phyloP scores from a whole-genome alignment of 148 eudicot species.

The Chenopodium formosanum region DNA sequence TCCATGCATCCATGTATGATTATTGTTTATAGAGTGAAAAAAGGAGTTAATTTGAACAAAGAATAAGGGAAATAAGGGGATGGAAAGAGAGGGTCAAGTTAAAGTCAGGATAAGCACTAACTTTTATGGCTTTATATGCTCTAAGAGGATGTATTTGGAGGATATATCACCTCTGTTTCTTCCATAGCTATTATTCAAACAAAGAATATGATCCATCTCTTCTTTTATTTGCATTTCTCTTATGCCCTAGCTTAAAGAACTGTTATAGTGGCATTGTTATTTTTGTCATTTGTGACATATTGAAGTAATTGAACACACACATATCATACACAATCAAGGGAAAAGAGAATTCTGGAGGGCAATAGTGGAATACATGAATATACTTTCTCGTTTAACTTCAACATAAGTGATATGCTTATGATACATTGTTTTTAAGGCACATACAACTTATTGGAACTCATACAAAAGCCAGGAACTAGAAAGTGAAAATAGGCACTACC shows the following conservation, averaged over 20 bases:
- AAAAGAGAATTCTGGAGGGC: neutral
- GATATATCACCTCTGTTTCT: neutral
- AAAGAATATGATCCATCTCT: neutral
- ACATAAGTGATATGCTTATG: conserved; percentile 16
- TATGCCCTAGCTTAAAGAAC: neutral
- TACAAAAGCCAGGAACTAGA: conserved; percentile 18
- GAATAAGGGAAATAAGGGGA: neutral
- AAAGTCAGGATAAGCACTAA: neutral
- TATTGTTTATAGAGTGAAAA: neutral
- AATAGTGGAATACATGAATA: neutral
- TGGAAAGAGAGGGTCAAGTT: neutral
- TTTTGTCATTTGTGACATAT: neutral
- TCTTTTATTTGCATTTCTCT: neutral
- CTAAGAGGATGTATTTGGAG: neutral
- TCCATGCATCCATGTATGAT: neutral
- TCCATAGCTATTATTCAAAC: neutral
- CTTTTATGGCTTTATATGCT: neutral
- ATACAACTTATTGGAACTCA: conserved; percentile 15
- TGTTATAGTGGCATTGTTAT: neutral
- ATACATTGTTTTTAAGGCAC: conserved; percentile 20
- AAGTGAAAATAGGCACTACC: conserved; percentile 26
- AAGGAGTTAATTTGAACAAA: neutral
- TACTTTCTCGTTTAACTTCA: neutral
- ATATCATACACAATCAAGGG: neutral
- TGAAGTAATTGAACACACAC: neutral